Conservation (phyloP, 2,329 filamentous ascomycete species). For the Trichoderma sp. region DNA sequence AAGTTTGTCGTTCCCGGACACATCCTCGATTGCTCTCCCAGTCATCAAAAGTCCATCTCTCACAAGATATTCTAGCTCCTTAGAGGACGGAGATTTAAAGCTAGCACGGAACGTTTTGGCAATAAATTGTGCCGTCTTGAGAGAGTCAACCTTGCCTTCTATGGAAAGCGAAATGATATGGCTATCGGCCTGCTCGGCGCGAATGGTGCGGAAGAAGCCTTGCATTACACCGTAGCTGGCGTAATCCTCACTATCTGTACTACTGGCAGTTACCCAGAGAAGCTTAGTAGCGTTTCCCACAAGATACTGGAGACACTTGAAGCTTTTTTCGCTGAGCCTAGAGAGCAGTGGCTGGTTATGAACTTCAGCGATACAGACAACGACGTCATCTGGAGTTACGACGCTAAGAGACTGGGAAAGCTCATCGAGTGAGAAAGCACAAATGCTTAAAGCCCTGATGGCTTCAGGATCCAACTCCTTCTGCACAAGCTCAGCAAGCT, state of each 20-base stretch:
- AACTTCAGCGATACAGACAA: background rate
- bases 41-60: background rate
- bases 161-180: background rate
- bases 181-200: background rate
- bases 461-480: background rate
- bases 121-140: background rate
- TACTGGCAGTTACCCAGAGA: background rate
- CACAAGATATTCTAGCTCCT: conserved; percentile 1
- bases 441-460: background rate
- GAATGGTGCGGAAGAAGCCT: conserved; percentile 3
- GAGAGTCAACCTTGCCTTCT: background rate
- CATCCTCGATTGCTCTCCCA: background rate
- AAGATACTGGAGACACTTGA: conserved; percentile 1
- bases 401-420: background rate
- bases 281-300: background rate
- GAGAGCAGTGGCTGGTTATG: background rate
- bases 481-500: background rate
- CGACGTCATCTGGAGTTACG: background rate
- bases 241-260: background rate
- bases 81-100: background rate
- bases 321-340: background rate
- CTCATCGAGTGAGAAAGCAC: background rate
- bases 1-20: background rate
- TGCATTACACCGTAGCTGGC: background rate
- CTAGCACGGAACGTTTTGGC: background rate